phyloP scores from a whole-genome alignment of 208 protist genomes.

The Vickermania ingenoplastis region DNA sequence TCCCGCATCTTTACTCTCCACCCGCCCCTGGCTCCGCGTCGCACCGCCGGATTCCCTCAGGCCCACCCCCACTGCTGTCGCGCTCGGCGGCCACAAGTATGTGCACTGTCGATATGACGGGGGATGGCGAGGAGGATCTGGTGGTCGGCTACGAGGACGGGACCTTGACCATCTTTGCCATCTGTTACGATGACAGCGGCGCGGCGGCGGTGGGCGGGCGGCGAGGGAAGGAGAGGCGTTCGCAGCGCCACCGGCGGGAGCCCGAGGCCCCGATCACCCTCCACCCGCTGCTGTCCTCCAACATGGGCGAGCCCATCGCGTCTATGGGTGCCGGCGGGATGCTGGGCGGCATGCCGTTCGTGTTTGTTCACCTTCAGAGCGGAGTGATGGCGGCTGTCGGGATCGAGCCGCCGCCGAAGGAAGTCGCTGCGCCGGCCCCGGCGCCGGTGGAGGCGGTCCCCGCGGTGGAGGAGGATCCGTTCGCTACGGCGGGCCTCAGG shows the following conservation, averaged over 20 bases:
- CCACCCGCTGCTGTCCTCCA: background rate
- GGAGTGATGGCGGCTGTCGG: slow-evolving; percentile 53
- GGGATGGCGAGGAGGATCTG: slow-evolving; percentile 50
- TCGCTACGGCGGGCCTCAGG: background rate
- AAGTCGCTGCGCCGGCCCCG: background rate
- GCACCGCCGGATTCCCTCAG: background rate
- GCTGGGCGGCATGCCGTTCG: slow-evolving; percentile 7
- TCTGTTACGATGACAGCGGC: too few species aligned
- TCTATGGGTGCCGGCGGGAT: background rate
- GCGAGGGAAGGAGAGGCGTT: background rate
- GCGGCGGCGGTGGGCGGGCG: slow-evolving; percentile 1
- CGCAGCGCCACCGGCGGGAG: background rate
- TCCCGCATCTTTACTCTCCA: background rate
- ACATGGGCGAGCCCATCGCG: background rate
- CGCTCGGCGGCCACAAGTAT: slow-evolving; percentile 18
- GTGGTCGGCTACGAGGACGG: slow-evolving; percentile 76
- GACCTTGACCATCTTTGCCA: slow-evolving; percentile 43
- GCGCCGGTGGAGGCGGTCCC: background rate
- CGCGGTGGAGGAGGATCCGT: background rate
- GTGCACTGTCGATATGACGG: slow-evolving; percentile 44
- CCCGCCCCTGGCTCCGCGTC: background rate
- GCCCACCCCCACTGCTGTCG: slow-evolving; percentile 16
- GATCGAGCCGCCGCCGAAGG: background rate
- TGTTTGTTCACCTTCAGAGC: slow-evolving; percentile 75
- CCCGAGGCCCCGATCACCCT: background rate